A percentile compares a stretch with the other conserved stretches of the same genome.
phyloP scores from a whole-genome alignment of 306 rosid genomes.

The Trichosanthes cucumerina region DNA sequence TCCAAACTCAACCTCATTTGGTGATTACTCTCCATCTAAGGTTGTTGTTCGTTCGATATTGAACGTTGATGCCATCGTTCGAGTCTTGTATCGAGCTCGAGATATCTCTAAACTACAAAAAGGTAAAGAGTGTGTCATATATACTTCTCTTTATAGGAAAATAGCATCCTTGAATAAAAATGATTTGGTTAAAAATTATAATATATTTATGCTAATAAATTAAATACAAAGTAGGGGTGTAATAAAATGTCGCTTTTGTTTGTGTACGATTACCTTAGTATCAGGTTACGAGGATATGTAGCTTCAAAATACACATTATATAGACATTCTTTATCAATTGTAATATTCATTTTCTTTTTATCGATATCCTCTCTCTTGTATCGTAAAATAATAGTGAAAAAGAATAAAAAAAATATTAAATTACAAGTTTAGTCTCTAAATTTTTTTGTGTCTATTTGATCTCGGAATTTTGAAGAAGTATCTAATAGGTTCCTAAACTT shows the following conservation, averaged over 20 bases:
- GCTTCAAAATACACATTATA: background rate
- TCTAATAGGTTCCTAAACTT: too few relatives aligned
- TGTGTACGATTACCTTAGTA: background rate
- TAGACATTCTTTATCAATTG: background rate
- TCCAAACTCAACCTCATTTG: conserved; percentile 42
- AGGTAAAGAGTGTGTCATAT: background rate
- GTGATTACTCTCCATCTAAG: conserved; percentile 23
- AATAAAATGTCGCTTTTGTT: background rate
- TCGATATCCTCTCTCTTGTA: background rate
- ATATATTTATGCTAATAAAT: background rate
- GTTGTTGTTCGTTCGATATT: background rate
- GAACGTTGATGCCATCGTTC: background rate
- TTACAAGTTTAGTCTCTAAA: too few relatives aligned
- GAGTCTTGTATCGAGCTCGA: background rate
- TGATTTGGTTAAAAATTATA: background rate
- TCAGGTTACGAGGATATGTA: background rate
- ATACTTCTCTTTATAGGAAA: background rate
- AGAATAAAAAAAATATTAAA: too few relatives aligned
- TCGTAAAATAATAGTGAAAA: background rate
- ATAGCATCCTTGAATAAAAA: background rate
- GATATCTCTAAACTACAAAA: background rate
- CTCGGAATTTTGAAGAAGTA: too few relatives aligned
- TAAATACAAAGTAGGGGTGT: background rate
- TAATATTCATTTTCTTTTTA: background rate
- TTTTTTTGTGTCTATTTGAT: too few relatives aligned